Evolutionary conservation across 306 rosid species (phyloP), one percentile per base, ranked within the genome.

Genomic region (Cicer pinnatifidum): DNA sequence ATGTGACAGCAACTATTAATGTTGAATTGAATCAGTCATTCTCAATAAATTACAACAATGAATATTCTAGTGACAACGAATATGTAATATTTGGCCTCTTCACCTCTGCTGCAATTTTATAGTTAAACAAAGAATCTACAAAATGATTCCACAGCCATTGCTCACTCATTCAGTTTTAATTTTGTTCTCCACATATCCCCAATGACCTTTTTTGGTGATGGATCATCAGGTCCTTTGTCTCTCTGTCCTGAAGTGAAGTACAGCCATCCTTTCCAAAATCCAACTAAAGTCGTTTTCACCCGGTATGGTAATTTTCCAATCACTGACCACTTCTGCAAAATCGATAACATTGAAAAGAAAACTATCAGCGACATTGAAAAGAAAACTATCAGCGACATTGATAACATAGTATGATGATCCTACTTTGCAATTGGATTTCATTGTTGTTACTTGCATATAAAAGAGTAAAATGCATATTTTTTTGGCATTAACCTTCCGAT

Each of bases 221-320:
- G 98, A 83, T 93, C 89, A 8, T 85, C 85, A 0, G 96, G 91
- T 43, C 94, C 94, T 65, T 89, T 93, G 85, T 93, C 97, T 71
- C 92, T 73, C 77, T 93, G 98, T 70, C 97, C 97, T 2, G 97
- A 93, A 57, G 98, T 91, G 88, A 93, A 93, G 78, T 91, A 91
- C 82, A 89, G 69, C 91, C 94, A 91, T 43, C 98, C 97, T 46
- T 93, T 62, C 97, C 96, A 89, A 83, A 84, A 91, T 65, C 97
- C 96, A 20, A 87, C 96, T 6, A 93, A 71, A 0, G 94, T 91
- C 23, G 98, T 93, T 82, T 93, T 93, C 67, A 93, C 97, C 9
- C 98, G 88, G 84, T 74, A 93, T 46, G 97, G 98, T 67, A 91
- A 84, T 61, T 86, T 91, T 66, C 98, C 98, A 41, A 89, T 67